Conservation (phyloP, 768 basidiomycete genomes). For the Suillus placidus region DNA sequence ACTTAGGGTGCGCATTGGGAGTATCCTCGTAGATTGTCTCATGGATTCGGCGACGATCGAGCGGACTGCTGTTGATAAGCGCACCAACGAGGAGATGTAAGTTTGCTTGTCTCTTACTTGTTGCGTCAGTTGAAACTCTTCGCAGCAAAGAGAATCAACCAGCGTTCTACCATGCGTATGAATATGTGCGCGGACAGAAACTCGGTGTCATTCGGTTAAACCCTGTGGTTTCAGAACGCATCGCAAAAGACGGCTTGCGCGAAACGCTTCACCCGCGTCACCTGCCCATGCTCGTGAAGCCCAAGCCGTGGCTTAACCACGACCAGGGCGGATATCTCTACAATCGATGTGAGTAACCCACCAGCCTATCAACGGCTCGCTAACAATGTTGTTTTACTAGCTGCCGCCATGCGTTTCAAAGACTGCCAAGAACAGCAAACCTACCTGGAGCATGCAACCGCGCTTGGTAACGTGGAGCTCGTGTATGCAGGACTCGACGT, state of each 20-base stretch:
- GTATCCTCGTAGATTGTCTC: constrained; percentile 78
- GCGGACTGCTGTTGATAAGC: constrained; percentile 57
- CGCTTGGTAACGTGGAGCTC: constrained; percentile 74
- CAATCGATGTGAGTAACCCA: constrained; percentile 59
- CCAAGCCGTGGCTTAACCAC: constrained; percentile 81
- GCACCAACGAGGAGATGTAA: constrained; percentile 62
- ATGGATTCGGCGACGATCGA: constrained; percentile 83
- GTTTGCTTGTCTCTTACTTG: constrained; percentile 31
- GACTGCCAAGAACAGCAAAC: constrained; percentile 81
- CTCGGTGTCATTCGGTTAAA: constrained; percentile 92
- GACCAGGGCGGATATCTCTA: constrained; percentile 84
- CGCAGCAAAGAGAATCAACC: constrained; percentile 76
- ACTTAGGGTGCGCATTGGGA: constrained; percentile 76
- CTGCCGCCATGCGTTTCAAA: constrained; percentile 88
- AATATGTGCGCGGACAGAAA: constrained; percentile 91
- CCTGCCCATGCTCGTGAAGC: constrained; percentile 92
- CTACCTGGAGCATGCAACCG: constrained; percentile 76
- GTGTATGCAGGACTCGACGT: constrained; percentile 90
- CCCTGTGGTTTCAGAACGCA: constrained; percentile 71
- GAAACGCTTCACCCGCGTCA: constrained; percentile 88
- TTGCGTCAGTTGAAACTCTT: constrained; percentile 11
- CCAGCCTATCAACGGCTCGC: not conserved
- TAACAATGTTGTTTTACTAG: constrained; percentile 35
- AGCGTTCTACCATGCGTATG: constrained; percentile 90
- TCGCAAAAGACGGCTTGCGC: constrained; percentile 72